Percentiles rank a stretch among this genome's conserved stretches.
phyloP scores from a whole-genome alignment of 2,329 filamentous ascomycete species.

The Fusarium sp. region DNA sequence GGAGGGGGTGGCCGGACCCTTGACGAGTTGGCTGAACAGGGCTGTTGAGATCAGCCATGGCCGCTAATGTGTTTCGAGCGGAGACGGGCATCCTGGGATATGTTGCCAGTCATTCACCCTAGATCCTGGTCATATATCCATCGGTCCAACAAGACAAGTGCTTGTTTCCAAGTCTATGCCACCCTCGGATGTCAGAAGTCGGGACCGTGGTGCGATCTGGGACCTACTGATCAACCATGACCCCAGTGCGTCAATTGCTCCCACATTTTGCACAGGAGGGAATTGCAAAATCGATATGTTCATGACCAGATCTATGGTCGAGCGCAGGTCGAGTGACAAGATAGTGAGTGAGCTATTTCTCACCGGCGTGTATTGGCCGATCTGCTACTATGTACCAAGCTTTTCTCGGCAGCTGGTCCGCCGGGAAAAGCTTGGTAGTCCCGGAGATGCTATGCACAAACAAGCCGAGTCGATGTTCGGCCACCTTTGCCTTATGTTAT shows the following conservation, averaged over 20 bases:
- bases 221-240: constrained; percentile 21
- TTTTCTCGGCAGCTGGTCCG: constrained; percentile 43
- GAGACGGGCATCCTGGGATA: constrained; percentile 55
- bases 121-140: constrained; percentile 46
- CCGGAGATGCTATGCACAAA: constrained; percentile 43
- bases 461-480: constrained; percentile 40
- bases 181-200: constrained; percentile 40
- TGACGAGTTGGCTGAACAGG: constrained; percentile 55
- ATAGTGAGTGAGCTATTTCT: constrained; percentile 23
- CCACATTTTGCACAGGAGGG: constrained; percentile 1
- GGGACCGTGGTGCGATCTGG: constrained; percentile 35
- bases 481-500: constrained; percentile 41
- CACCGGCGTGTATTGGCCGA: constrained; percentile 22
- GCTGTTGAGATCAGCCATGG: constrained; percentile 59
- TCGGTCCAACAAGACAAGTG: constrained; percentile 40
- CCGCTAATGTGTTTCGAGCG: constrained; percentile 61
- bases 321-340: constrained; percentile 1
- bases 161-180: constrained; percentile 43
- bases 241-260: constrained; percentile 13
- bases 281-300: not conserved
- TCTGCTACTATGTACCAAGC: constrained; percentile 35
- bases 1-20: constrained; percentile 57
- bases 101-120: constrained; percentile 48
- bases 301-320: not conserved
- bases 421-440: constrained; percentile 40